These are phyloP conservation scores for Cercospora brassicicola DNA, from an alignment of 2,329 filamentous ascomycete species.

Conservation along the genomic window DNA sequence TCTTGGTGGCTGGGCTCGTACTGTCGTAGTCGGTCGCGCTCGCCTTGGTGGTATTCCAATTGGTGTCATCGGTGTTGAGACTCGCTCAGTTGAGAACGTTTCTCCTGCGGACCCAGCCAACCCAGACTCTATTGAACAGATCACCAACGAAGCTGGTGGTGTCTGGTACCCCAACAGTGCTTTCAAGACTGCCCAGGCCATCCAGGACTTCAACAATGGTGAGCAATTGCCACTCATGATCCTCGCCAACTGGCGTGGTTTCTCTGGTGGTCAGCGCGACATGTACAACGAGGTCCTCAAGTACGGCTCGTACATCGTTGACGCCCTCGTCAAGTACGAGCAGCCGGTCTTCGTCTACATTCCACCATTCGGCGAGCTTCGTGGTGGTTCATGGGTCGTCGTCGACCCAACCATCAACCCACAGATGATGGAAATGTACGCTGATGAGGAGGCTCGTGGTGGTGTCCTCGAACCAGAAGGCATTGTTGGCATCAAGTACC, in stretches of 20 bases:
- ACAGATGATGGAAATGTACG: constrained; percentile 98
- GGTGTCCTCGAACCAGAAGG: constrained; percentile 97
- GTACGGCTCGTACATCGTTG: constrained; percentile 98
- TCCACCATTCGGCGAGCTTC: constrained; percentile 90
- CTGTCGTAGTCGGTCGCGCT: constrained; percentile 93
- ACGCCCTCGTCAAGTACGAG: constrained; percentile 96
- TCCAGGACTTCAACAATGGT: constrained; percentile 98
- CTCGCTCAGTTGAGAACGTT: constrained; percentile 92
- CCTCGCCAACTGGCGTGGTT: constrained; percentile 99
- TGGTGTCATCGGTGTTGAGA: constrained; percentile 97
- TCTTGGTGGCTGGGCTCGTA: constrained; percentile 94
- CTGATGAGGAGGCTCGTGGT: constrained; percentile 88
- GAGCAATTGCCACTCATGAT: constrained; percentile 99
- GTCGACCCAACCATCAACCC: constrained; percentile 98
- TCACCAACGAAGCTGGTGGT: constrained; percentile 91
- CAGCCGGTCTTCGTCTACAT: constrained; percentile 99
- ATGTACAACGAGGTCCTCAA: constrained; percentile 99
- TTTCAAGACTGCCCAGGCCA: constrained; percentile 98
- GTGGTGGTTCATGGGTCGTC: constrained; percentile 98
- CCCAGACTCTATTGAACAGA: constrained; percentile 95
- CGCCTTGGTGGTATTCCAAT: constrained; percentile 95
- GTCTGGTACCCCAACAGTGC: constrained; percentile 99
- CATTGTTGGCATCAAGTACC: constrained; percentile 98
- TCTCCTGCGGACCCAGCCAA: constrained; percentile 96
- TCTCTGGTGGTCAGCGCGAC: constrained; percentile 98